Percentiles rank a stretch among this genome's conserved stretches.
Evolutionary conservation across 306 rosid species (phyloP).

Genomic region (Sphenostylis stenocarpa): DNA sequence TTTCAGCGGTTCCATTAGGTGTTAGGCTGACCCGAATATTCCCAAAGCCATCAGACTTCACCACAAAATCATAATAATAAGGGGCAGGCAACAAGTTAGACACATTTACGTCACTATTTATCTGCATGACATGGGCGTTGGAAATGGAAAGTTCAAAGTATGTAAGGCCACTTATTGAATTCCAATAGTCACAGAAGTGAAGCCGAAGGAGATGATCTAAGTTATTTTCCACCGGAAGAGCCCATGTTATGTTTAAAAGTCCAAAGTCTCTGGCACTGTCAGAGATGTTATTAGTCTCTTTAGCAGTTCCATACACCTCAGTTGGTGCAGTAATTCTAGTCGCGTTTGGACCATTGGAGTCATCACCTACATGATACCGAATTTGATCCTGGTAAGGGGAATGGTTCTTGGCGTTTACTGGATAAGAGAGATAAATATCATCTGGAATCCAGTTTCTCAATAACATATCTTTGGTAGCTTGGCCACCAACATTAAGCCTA

Average conservation of each 20-base stretch:
- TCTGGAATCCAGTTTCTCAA: conserved; percentile 44
- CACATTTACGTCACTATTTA: accelerated
- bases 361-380: not conserved
- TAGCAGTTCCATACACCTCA: conserved; percentile 20
- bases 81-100: not conserved
- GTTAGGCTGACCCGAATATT: not conserved
- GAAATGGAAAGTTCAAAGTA: not conserved
- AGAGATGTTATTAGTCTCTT: not conserved
- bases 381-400: accelerated
- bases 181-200: conserved; percentile 40
- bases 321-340: not conserved
- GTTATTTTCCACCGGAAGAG: conserved; percentile 34
- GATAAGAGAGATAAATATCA: conserved; percentile 1
- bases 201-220: conserved; percentile 26
- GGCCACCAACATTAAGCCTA: conserved; percentile 44
- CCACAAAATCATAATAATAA: conserved; percentile 37
- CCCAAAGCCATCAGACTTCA: conserved; percentile 37
- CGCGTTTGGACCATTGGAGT: not conserved
- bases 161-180: accelerated
- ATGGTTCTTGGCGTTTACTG: not conserved
- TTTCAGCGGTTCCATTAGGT: accelerated
- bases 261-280: accelerated
- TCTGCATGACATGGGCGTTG: accelerated
- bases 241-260: conserved; percentile 31
- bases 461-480: not conserved